Conservation (phyloP, 2,329 filamentous ascomycete species). For the Pseudogymnoascus sp. region DNA sequence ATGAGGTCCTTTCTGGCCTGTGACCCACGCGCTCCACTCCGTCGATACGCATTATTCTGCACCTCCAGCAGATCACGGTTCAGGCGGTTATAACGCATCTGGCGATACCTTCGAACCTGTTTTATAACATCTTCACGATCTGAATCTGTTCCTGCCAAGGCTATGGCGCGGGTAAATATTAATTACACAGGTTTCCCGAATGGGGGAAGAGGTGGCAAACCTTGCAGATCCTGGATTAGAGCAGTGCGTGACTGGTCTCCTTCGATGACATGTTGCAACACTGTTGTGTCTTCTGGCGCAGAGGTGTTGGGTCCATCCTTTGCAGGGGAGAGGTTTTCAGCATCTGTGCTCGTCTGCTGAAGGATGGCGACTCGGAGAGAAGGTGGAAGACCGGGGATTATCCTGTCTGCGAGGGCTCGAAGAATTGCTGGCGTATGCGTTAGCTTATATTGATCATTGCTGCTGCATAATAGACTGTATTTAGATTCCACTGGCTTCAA, state of each 20-base stretch:
- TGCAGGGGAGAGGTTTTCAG: constrained; percentile 32
- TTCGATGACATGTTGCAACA: background rate
- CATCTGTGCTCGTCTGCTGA: constrained; percentile 51
- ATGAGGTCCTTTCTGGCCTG: constrained; percentile 70
- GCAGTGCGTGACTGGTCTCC: constrained; percentile 11
- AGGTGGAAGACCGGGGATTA: constrained; percentile 70
- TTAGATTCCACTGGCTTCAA: background rate
- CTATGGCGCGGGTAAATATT: constrained; percentile 26
- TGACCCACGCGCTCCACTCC: constrained; percentile 69
- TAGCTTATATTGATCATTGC: background rate
- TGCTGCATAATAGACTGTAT: background rate
- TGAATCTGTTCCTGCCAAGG: constrained; percentile 55
- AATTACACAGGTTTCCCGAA: background rate
- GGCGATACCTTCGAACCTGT: constrained; percentile 54
- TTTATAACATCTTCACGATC: constrained; percentile 45
- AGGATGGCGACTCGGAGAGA: constrained; percentile 59
- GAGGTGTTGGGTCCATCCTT: constrained; percentile 15
- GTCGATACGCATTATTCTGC: constrained; percentile 65
- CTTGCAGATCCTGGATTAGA: constrained; percentile 11
- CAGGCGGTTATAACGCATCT: constrained; percentile 55
- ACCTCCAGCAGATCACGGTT: constrained; percentile 59
- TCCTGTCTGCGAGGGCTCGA: constrained; percentile 67
- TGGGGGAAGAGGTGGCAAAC: background rate
- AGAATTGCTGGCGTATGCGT: constrained; percentile 49
- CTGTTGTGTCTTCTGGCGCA: background rate